Evolutionary conservation across 495 filamentous ascomycete species (phyloP).

Genomic region (Xylaria intraflava): DNA sequence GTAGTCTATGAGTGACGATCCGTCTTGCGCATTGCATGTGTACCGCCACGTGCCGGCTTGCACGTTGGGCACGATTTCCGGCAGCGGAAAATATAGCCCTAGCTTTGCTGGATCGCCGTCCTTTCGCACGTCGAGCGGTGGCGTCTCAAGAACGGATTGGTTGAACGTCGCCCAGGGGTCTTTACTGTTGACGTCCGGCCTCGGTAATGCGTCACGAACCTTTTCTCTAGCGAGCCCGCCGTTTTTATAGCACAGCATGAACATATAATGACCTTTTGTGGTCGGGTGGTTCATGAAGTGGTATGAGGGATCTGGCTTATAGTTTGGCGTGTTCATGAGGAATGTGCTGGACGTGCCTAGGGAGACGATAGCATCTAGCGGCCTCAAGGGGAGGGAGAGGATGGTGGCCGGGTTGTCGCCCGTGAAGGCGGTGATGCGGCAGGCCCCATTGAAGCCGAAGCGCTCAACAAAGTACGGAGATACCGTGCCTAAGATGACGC

Average conservation of each 20-base stretch:
- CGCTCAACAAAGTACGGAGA: slow-evolving; percentile 66
- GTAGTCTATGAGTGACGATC: slow-evolving; percentile 39
- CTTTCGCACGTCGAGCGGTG: slow-evolving; percentile 55
- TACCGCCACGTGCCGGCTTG: slow-evolving; percentile 77
- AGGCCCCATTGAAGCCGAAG: slow-evolving; percentile 70
- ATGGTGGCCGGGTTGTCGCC: slow-evolving; percentile 97
- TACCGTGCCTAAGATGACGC: slow-evolving; percentile 66
- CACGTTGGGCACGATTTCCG: slow-evolving; percentile 92
- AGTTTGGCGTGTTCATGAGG: slow-evolving; percentile 87
- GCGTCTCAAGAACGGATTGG: slow-evolving; percentile 52
- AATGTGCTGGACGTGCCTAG: slow-evolving; percentile 95
- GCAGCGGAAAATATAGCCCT: slow-evolving; percentile 87
- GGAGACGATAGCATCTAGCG: slow-evolving; percentile 86
- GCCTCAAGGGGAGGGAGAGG: slow-evolving; percentile 75
- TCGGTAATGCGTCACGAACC: slow-evolving; percentile 61
- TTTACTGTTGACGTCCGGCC: slow-evolving; percentile 27
- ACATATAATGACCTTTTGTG: slow-evolving; percentile 80
- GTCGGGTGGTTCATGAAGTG: slow-evolving; percentile 91
- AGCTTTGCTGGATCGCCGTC: slow-evolving; percentile 61
- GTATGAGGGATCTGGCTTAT: slow-evolving; percentile 77
- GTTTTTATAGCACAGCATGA: slow-evolving; percentile 99
- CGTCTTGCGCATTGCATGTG: slow-evolving; percentile 50
- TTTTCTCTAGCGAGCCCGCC: slow-evolving; percentile 87
- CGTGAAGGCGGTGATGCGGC: slow-evolving; percentile 76
- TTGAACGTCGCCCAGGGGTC: slow-evolving; percentile 77